These are phyloP conservation scores for Eucalyptus albens DNA, from an alignment of 345 rosid species.

Conservation along the genomic window DNA sequence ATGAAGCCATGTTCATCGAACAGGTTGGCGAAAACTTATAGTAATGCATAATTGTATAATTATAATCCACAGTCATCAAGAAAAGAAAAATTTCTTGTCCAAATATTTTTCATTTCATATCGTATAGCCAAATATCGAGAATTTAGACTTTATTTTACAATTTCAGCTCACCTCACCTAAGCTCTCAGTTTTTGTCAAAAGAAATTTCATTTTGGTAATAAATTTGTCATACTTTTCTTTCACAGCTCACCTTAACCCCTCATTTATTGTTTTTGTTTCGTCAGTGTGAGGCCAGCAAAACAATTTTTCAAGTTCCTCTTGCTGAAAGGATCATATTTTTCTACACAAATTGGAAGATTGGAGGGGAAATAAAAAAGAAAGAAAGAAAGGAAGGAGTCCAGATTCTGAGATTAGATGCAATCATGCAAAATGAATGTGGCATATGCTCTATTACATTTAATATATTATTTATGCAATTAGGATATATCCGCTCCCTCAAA, in stretches of 20 bases:
- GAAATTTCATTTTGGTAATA: too few species aligned
- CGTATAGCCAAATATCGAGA: background rate
- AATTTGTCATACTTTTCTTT: too few species aligned
- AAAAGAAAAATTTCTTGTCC: background rate
- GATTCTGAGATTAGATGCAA: background rate
- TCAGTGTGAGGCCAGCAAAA: background rate
- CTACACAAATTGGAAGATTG: background rate
- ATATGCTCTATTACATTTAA: background rate
- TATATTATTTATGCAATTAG: background rate
- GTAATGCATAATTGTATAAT: too few species aligned
- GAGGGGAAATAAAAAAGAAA: background rate
- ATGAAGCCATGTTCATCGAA: too few species aligned
- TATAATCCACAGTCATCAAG: background rate
- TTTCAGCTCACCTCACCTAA: background rate
- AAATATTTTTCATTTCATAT: too few species aligned
- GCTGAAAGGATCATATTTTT: background rate
- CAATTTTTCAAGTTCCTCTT: background rate
- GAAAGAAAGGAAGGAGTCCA: background rate
- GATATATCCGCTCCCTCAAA: background rate
- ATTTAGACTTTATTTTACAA: too few species aligned
- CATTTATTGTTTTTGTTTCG: background rate
- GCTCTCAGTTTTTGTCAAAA: too few species aligned
- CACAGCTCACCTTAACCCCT: too few species aligned
- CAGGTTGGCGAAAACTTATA: too few species aligned
- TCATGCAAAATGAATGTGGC: background rate